A percentile compares a stretch with the other conserved stretches of the same genome.
phyloP scores from a whole-genome alignment of 148 eudicot genomes.

The Polygonum maritimum region DNA sequence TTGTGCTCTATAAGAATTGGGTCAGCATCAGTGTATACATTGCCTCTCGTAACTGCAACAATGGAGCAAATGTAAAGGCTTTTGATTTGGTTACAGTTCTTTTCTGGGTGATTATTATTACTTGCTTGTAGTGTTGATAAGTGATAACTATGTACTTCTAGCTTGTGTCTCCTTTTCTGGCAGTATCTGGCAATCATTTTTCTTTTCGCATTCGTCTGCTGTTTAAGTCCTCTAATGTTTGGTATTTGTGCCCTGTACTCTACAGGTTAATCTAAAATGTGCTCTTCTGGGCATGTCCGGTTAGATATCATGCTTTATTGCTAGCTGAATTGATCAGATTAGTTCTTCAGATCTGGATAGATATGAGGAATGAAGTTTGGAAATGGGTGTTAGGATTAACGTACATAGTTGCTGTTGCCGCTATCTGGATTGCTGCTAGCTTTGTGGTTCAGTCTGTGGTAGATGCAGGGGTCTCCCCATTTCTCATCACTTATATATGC shows the following conservation, averaged over 20 bases:
- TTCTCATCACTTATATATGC: slow-evolving; percentile 90
- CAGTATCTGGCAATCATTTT: not conserved
- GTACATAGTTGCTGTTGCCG: slow-evolving; percentile 75
- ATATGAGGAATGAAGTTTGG: slow-evolving; percentile 58
- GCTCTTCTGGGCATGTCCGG: not conserved
- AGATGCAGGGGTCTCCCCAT: slow-evolving; percentile 83
- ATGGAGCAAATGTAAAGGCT: not conserved
- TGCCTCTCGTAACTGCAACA: not conserved
- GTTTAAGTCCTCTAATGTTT: not conserved
- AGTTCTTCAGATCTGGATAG: not conserved
- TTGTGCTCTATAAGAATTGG: not conserved
- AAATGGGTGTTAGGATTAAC: slow-evolving; percentile 81
- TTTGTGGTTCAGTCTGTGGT: slow-evolving; percentile 93
- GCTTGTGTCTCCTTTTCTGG: not conserved
- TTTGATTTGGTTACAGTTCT: not conserved
- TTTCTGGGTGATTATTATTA: no score
- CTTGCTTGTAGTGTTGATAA: no score
- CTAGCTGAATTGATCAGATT: not conserved
- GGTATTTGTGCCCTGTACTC: not conserved
- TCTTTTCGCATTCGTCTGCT: not conserved
- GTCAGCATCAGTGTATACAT: not conserved
- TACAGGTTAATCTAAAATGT: not conserved
- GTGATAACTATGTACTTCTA: not conserved
- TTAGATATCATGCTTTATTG: not conserved
- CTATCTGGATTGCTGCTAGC: slow-evolving; percentile 98